Percentiles rank a stretch among this genome's conserved stretches.
Conservation (phyloP, 352 stramenopile genomes). For the Elongisporangium senticosum region DNA sequence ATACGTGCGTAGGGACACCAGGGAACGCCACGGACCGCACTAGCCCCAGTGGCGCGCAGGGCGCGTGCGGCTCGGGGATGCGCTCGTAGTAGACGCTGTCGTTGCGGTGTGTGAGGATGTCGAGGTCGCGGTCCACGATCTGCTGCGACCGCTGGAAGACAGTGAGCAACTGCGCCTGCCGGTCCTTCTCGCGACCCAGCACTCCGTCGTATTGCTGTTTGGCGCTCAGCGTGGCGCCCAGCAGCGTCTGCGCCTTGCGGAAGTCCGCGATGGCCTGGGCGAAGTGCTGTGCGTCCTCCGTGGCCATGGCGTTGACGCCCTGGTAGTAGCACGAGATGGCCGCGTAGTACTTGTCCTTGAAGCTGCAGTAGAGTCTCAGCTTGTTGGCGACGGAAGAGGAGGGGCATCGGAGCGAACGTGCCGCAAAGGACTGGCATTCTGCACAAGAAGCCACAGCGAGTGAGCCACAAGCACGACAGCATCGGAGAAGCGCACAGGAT, state of each 20-base stretch:
- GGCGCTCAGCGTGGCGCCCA: conserved; percentile 26
- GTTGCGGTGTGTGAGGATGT: conserved; percentile 66
- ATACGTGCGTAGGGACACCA: conserved; percentile 17
- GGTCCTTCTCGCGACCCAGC: conserved; percentile 17
- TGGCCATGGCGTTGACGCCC: conserved; percentile 47
- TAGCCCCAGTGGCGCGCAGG: conserved; percentile 39
- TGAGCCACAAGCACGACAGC: background rate
- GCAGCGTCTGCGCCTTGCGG: conserved; percentile 35
- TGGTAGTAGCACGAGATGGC: conserved; percentile 59
- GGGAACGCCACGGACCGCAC: conserved; percentile 40
- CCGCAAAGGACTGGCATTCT: conserved; percentile 28
- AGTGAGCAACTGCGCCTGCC: conserved; percentile 24
- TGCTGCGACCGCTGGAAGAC: conserved; percentile 54
- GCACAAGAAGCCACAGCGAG: conserved; percentile 1
- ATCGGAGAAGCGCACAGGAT: background rate
- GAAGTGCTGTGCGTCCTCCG: conserved; percentile 39
- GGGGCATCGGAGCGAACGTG: conserved; percentile 26
- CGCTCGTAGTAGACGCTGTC: conserved; percentile 66
- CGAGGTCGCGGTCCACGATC: conserved; percentile 59
- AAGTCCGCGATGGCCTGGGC: conserved; percentile 56
- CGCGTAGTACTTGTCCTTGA: conserved; percentile 58
- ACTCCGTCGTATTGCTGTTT: conserved; percentile 14
- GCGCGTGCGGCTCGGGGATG: conserved; percentile 40
- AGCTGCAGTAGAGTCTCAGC: conserved; percentile 38
- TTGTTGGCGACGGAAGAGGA: conserved; percentile 32